These are phyloP conservation scores for Eutrema japonicum DNA, from an alignment of 345 rosid species.

Conservation along the genomic window DNA sequence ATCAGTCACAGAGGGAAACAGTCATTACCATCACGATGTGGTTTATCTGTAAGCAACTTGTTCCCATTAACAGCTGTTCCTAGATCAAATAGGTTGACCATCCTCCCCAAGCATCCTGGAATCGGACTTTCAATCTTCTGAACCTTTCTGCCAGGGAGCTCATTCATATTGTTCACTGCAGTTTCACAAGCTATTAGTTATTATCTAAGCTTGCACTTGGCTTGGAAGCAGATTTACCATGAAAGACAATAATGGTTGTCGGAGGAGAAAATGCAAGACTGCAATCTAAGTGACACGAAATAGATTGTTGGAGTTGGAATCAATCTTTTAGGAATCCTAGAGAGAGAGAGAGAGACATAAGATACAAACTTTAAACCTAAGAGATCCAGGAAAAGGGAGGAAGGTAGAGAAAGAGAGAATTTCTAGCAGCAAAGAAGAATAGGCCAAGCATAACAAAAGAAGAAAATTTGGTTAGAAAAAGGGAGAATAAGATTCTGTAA, in stretches of 20 bases:
- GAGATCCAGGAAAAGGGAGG: conserved; percentile 12
- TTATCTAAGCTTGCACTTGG: background rate
- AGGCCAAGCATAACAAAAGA: conserved; percentile 36
- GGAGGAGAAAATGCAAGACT: background rate
- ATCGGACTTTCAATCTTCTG: conserved; percentile 58
- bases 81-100: conserved; percentile 71
- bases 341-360: background rate
- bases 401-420: conserved; percentile 18
- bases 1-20: conserved; percentile 2
- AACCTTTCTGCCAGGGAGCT: conserved; percentile 52
- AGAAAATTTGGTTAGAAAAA: background rate
- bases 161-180: conserved; percentile 68
- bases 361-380: background rate
- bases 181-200: conserved; percentile 30
- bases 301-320: background rate
- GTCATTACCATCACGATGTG: conserved; percentile 61
- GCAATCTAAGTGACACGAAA: background rate
- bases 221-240: conserved; percentile 13
- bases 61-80: conserved; percentile 57
- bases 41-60: conserved; percentile 56
- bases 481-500: conserved; percentile 42
- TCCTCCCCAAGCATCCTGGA: conserved; percentile 68
- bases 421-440: conserved; percentile 24
- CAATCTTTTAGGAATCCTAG: background rate
- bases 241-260: conserved; percentile 3